Percentiles rank a stretch among this genome's conserved stretches.
These are phyloP conservation scores for Fusarium algeriense DNA, from an alignment of 2,329 filamentous ascomycete species.

Conservation along the genomic window DNA sequence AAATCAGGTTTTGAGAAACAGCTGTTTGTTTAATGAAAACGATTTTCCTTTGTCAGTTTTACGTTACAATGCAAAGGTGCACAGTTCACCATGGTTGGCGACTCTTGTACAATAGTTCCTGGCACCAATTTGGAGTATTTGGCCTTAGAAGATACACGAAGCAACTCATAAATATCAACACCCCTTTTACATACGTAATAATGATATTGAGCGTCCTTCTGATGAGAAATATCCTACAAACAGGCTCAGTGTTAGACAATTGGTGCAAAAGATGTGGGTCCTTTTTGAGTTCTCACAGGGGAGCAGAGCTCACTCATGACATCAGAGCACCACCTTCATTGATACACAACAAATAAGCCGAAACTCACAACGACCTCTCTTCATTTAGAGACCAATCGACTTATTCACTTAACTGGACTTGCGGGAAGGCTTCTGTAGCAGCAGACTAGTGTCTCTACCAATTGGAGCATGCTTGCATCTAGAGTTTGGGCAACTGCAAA, in stretches of 20 bases:
- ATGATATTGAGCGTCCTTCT: neutral
- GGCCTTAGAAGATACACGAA: constrained; percentile 22
- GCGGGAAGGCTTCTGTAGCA: no score
- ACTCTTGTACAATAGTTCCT: constrained; percentile 7
- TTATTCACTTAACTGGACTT: neutral
- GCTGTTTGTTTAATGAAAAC: neutral
- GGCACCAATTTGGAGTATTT: constrained; percentile 1
- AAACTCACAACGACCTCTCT: neutral
- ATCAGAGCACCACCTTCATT: constrained; percentile 37
- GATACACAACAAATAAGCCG: neutral
- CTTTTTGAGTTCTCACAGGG: constrained; percentile 14
- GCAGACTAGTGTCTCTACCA: neutral
- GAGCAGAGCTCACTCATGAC: constrained; percentile 35
- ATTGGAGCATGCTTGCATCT: constrained; percentile 41
- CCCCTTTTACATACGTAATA: neutral
- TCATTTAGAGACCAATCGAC: neutral
- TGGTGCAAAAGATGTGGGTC: constrained; percentile 37
- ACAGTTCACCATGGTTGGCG: neutral
- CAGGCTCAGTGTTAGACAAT: constrained; percentile 34
- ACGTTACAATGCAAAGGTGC: neutral
- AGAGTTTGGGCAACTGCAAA: constrained; percentile 28
- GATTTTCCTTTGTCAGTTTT: neutral
- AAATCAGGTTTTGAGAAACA: constrained; percentile 45
- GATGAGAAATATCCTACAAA: neutral
- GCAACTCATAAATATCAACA: constrained; percentile 5